Evolutionary conservation across 2,329 filamentous ascomycete species (phyloP), one percentile per base, ranked within the genome.

Genomic region (Ophiostoma pallidulum): DNA sequence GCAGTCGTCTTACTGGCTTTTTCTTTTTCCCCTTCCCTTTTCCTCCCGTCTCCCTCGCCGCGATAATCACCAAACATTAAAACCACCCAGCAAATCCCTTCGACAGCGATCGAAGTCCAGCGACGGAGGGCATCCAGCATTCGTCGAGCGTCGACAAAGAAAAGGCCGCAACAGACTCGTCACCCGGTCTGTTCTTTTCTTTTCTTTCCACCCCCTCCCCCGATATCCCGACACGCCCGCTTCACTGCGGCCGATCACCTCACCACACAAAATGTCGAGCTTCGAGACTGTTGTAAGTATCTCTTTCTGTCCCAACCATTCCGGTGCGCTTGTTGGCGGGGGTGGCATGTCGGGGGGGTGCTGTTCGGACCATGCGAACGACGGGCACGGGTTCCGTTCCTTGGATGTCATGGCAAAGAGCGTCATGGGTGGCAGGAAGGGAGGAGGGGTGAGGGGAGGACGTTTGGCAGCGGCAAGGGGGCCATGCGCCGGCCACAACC

Each of bases 201-300:
- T 45, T 35, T n/a, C 42, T 47, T 38, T 22, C 28, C 20, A 26
- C 18, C 32, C 41, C 42, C 33, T 28, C 32, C 20, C 26, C 42
- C 41, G 19, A 45, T 46, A 31, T 20, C 41, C 39, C 45, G 38
- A 45, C 40, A 50, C 45, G 41, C 48, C 48, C 45, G 52, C 50
- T 53, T 53, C n/a, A 39, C 33, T 54, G 45, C 48, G 47, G 47
- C 49, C 50, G 52, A 51, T 44, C 31, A 43, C 46, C 43, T 48
- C 37, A 41, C 19, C 35, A 44, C 28, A 49, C 59, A 77, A 73
- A 66, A 82, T 82, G 78, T 82, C 78, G 68, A 77, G 74, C 64
- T 82, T 83, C 71, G 80, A 83, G 74, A 67, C 71, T 69, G 78
- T 81, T 74, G 80, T 83, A 72, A 82, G 79, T 82, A 63, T 54